Conservation (phyloP, 2,329 filamentous ascomycete species). For the Fusarium vanettenii region DNA sequence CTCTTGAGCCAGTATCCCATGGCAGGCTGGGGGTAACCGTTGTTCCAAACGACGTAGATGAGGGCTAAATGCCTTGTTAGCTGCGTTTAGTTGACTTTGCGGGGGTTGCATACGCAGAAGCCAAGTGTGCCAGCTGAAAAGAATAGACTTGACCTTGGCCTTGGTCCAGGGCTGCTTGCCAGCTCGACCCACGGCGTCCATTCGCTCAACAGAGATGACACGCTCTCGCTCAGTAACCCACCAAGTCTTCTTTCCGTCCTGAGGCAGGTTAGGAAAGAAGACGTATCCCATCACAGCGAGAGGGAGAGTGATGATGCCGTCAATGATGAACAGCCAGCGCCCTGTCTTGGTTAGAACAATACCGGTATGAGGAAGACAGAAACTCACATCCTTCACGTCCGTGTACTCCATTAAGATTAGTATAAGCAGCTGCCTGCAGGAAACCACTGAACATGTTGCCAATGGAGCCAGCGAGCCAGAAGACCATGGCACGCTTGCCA, state of each 20-base stretch:
- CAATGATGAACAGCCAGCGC: conserved; percentile 34
- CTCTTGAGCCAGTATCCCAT: conserved; percentile 38
- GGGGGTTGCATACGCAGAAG: conserved; percentile 11
- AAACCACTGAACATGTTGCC: conserved; percentile 31
- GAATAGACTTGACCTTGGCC: conserved; percentile 15
- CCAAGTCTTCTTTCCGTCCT: conserved; percentile 31
- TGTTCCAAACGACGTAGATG: conserved; percentile 34
- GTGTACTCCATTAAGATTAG: conserved; percentile 22
- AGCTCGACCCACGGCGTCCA: conserved; percentile 23
- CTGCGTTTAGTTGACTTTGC: too few relatives aligned
- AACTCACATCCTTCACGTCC: conserved; percentile 28
- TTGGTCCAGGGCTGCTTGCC: conserved; percentile 31
- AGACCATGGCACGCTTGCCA: conserved; percentile 32
- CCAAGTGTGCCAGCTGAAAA: conserved; percentile 29
- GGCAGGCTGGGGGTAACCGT: conserved; percentile 21
- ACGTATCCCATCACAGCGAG: conserved; percentile 21
- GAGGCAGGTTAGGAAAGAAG: conserved; percentile 33
- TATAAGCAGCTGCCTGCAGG: conserved; percentile 28
- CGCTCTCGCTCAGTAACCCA: conserved; percentile 29
- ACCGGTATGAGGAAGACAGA: background rate
- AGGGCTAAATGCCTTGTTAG: conserved; percentile 7
- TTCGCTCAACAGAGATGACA: conserved; percentile 15
- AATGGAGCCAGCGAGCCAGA: conserved; percentile 31
- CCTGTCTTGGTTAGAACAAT: conserved; percentile 11
- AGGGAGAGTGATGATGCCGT: conserved; percentile 31